Evolutionary conservation across 2,329 filamentous ascomycete genomes (phyloP).

Genomic region (Xylariales sp.): DNA sequence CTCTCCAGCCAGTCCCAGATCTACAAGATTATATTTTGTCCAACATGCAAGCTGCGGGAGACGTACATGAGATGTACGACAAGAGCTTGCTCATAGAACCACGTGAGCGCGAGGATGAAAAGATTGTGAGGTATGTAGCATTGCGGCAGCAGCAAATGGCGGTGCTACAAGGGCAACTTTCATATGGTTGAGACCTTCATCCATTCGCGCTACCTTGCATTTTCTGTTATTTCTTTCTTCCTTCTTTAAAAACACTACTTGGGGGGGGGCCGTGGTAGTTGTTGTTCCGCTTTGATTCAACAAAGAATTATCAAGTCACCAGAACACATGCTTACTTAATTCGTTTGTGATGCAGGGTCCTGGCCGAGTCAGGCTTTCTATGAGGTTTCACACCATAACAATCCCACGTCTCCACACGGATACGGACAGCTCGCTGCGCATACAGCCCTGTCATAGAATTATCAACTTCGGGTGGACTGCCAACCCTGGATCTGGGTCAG

Average conservation of each 20-base stretch:
- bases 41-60: constrained; percentile 92
- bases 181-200: constrained; percentile 13
- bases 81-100: constrained; percentile 92
- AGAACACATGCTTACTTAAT: constrained; percentile 16
- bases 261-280: too few species aligned
- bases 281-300: constrained; percentile 4
- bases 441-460: not conserved
- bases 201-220: constrained; percentile 13
- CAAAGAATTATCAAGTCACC: constrained; percentile 6
- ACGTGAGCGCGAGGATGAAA: constrained; percentile 95
- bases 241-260: too few species aligned
- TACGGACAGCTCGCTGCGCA: not conserved
- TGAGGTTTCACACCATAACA: constrained; percentile 29
- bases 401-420: not conserved
- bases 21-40: constrained; percentile 94
- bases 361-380: constrained; percentile 59
- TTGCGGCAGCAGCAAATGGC: constrained; percentile 20
- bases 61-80: constrained; percentile 99
- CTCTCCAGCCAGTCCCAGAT: constrained; percentile 81
- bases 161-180: constrained; percentile 15
- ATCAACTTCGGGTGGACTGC: not conserved
- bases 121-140: constrained; percentile 86
- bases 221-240: too few species aligned
- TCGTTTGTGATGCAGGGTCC: constrained; percentile 39
- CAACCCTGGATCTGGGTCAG: not conserved